A percentile compares a stretch with the other conserved stretches of the same genome.
Evolutionary conservation across 805 yeast genomes (phyloP).

Genomic region (Monosporozyma unispora): DNA sequence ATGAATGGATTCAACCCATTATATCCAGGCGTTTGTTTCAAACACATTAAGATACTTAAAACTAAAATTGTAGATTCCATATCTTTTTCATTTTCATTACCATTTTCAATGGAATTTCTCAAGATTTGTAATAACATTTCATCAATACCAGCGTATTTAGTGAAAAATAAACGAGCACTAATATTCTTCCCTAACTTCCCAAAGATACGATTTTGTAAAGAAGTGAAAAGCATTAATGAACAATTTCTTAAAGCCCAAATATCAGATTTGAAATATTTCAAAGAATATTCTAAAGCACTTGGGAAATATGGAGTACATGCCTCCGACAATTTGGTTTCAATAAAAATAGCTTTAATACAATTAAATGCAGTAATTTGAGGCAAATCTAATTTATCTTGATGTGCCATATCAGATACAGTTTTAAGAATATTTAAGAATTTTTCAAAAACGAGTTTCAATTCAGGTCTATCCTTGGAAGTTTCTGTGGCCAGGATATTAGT

Average conservation of each 20-base stretch:
- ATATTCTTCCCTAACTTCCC: slow-evolving; percentile 42
- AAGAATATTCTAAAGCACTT: slow-evolving; percentile 49
- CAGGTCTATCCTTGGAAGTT: slow-evolving; percentile 26
- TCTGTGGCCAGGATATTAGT: slow-evolving; percentile 63
- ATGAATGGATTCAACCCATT: slow-evolving; percentile 46
- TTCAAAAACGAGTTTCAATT: slow-evolving; percentile 44
- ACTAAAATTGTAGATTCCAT: slow-evolving; percentile 67
- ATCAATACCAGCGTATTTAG: slow-evolving; percentile 47
- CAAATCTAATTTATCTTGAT: slow-evolving; percentile 53
- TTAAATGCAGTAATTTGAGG: slow-evolving; percentile 95
- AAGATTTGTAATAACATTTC: slow-evolving; percentile 40
- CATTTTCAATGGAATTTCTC: slow-evolving; percentile 18
- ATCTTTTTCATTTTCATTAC: slow-evolving; percentile 19
- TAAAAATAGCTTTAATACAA: slow-evolving; percentile 65
- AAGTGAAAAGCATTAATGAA: slow-evolving; percentile 85
- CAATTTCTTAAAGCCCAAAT: slow-evolving; percentile 88
- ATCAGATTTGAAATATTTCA: slow-evolving; percentile 52
- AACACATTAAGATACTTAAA: slow-evolving; percentile 57
- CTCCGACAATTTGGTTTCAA: slow-evolving; percentile 57
- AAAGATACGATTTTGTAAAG: slow-evolving; percentile 72
- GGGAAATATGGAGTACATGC: slow-evolving; percentile 45
- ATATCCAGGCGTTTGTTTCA: slow-evolving; percentile 53
- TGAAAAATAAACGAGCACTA: slow-evolving; percentile 63
- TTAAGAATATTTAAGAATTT: slow-evolving; percentile 37
- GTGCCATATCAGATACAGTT: slow-evolving; percentile 43